A percentile compares a stretch with the other conserved stretches of the same genome.
Conservation (phyloP, 2,329 filamentous ascomycete species). For the Cytospora chrysosperma region DNA sequence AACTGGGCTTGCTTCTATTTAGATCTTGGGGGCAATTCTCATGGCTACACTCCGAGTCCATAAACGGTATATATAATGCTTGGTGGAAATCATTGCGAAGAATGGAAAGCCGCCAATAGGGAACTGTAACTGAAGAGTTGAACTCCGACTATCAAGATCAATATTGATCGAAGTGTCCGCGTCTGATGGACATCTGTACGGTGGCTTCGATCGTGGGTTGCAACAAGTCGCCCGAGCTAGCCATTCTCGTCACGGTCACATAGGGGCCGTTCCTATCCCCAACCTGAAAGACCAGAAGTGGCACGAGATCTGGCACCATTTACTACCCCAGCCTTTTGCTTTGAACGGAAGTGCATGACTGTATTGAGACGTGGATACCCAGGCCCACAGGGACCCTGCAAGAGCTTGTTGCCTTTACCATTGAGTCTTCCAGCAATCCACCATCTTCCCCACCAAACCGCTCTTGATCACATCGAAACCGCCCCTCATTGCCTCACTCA, state of each 20-base stretch:
- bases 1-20: background rate
- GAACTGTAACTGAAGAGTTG: background rate
- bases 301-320: background rate
- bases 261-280: background rate
- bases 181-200: background rate
- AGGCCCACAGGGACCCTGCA: background rate
- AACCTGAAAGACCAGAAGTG: background rate
- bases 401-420: background rate
- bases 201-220: background rate
- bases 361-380: background rate
- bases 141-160: background rate
- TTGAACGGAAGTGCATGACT: background rate
- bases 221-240: background rate
- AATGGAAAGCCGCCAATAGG: slow-evolving; percentile 10
- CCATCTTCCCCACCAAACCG: slow-evolving; percentile 39
- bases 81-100: slow-evolving; percentile 4
- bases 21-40: background rate
- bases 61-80: slow-evolving; percentile 6
- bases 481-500: slow-evolving; percentile 34
- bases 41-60: background rate
- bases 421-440: slow-evolving; percentile 33
- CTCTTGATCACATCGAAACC: slow-evolving; percentile 39
- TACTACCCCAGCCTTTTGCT: background rate
- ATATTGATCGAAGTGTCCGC: background rate
- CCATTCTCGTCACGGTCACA: slow-evolving; percentile 9